Evolutionary conservation across 1,284 basidiomycete genomes (phyloP), one percentile per base, ranked within the genome.

Genomic region (Termitomyces sp.): DNA sequence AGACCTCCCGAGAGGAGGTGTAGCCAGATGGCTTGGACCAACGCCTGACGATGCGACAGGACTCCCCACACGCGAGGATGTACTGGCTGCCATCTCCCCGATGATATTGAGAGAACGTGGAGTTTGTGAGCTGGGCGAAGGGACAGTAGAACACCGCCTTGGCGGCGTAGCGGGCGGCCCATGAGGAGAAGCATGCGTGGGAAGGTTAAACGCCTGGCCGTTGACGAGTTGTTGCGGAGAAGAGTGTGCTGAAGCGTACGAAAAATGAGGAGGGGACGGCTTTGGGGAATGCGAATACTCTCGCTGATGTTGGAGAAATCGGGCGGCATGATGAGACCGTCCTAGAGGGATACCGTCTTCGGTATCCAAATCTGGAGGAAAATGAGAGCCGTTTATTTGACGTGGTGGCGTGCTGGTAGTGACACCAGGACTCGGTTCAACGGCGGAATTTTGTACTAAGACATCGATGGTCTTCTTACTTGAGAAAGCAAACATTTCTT

Each of bases 281-380:
- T 58, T 63, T 40, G 65, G 62, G 8, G 62, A 59, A 15, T 59
- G 65, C 30, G 66, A 64, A 33, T 65, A 68, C 17, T 66, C 64
- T 13, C 70, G 65, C 43, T 70, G 67, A 50, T 68, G 71, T 54
- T 73, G 70, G n/a, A 70, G 64, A 60, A 74, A 70, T 24, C 77
- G 75, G 39, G 83, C 78, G 5, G 75, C 71, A 61, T 88, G 87
- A 67, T 88, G 88, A n/a, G 78, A 79, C 13, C 84, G 77, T 10
- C 86, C 88, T 53, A 84, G 82, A 0, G 86, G 86, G 40, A 89
- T 72, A 2, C 86, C 86, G 52, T 79, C 79, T 60, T 86, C 84
- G 9, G 76, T 77, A 56, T 88, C 83, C 33, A 80, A 67, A 46
- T 80, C 77, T 10, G 72, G 68, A 6, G 80, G 76, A 15, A 78